These are phyloP conservation scores for Russula emetica DNA, from an alignment of 768 basidiomycete species.

Conservation along the genomic window DNA sequence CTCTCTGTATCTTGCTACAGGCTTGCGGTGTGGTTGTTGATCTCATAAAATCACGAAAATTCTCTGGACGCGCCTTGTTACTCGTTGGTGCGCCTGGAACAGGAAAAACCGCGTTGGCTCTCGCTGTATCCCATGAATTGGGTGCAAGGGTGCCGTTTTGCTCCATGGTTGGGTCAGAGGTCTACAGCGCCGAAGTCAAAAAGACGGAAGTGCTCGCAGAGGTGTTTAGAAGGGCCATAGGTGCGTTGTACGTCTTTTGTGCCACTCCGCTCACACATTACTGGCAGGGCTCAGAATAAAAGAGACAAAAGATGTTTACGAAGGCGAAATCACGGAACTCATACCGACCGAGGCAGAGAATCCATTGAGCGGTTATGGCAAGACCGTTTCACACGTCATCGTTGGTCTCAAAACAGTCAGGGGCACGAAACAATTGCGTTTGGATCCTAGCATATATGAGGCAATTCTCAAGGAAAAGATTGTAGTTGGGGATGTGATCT, in stretches of 20 bases:
- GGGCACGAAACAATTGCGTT: constrained; percentile 85
- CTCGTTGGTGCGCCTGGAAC: constrained; percentile 96
- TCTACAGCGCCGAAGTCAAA: constrained; percentile 95
- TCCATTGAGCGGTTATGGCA: constrained; percentile 95
- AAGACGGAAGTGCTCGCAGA: constrained; percentile 98
- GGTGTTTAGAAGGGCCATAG: constrained; percentile 91
- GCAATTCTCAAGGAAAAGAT: constrained; percentile 97
- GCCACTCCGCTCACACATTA: not conserved
- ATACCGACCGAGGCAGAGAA: constrained; percentile 98
- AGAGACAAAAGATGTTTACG: constrained; percentile 98
- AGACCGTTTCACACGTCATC: constrained; percentile 95
- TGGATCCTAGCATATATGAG: constrained; percentile 96
- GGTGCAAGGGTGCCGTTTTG: constrained; percentile 96
- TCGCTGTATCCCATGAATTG: constrained; percentile 93
- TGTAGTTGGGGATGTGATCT: constrained; percentile 93
- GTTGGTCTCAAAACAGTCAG: constrained; percentile 88
- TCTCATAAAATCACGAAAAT: constrained; percentile 85
- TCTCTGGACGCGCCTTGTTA: constrained; percentile 88
- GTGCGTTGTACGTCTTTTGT: constrained; percentile 44
- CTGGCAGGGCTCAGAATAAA: constrained; percentile 87
- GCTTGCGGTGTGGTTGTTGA: constrained; percentile 90
- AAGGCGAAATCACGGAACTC: constrained; percentile 96
- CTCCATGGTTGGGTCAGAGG: constrained; percentile 97
- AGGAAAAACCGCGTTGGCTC: constrained; percentile 93
- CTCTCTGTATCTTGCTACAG: constrained; percentile 37